Base-by-base conservation (phyloP, 164 flowering plant species). In the Saururus chinensis region DNA sequence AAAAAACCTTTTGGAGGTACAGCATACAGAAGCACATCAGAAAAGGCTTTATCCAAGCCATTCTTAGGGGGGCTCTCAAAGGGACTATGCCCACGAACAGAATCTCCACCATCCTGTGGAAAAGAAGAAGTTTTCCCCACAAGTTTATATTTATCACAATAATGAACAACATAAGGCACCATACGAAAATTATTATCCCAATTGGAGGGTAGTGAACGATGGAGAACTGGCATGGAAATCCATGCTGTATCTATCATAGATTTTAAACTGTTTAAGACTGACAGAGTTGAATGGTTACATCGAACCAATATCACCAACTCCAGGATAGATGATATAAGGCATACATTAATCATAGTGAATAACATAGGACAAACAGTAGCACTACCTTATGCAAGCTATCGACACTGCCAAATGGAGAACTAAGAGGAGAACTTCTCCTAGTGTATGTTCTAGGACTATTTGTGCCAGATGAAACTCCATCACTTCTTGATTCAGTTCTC, bases 401-500 rank as follows among this genome's bases (percentile, higher is more conserved):
- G 65, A 78, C 85, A 64, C 86, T 83, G 57, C 87, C 85, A 71
- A 88, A 88, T 63, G 97, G 96, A 71, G 99, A 93, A 80, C 83
- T 72, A 70, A 93, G 67, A 63, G 99, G 99, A 67, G 99, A 93
- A 74, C 96, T 93, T 72, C 95, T 79, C 58, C 87, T 73, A 7
- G 99, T 90, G 74, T 85, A 88, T 65, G 95, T 84, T 72, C 96
- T 75, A 45, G 97, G 99, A 81, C 99, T 93, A 74, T 75, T 90
- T 68, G 96, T 87, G 65, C 82, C 97, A 69, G 99, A 93, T 63
- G 92, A 79, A 76, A 87, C 72, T 61, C 93, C 96, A 68, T 93
- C 99, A 77, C 97, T 93, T 71, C 91, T 90, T 66, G 99, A 84
- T 70, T 93, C 99, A 41, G 95, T 81, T 82, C 90, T 83, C 92